These are phyloP conservation scores for Quercus rubra DNA, from an alignment of 306 rosid species.

Conservation along the genomic window DNA sequence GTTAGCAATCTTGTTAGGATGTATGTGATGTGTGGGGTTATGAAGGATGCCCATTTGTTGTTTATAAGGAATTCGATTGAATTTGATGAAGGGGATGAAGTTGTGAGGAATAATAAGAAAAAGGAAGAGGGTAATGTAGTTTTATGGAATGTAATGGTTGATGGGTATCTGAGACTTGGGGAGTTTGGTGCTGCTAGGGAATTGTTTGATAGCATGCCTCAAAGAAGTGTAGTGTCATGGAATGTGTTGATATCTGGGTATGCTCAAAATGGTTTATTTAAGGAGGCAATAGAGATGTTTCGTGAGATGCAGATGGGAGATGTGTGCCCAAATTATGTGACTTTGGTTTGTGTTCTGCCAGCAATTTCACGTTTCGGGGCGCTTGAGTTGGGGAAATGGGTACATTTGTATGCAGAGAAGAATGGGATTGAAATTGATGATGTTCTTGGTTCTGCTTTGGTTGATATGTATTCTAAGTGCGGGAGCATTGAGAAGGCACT, in stretches of 20 bases:
- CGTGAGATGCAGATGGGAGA: constrained; percentile 53
- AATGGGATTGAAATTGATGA: constrained; percentile 43
- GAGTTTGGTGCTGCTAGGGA: constrained; percentile 42
- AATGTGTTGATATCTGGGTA: constrained; percentile 70
- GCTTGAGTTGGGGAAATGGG: constrained; percentile 73
- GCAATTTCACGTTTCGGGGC: constrained; percentile 67
- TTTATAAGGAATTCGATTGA: constrained; percentile 41
- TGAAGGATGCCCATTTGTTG: constrained; percentile 52
- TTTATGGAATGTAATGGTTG: constrained; percentile 66
- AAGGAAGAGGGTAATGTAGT: constrained; percentile 59
- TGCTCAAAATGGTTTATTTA: constrained; percentile 59
- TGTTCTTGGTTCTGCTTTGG: constrained; percentile 74
- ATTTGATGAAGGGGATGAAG: constrained; percentile 8
- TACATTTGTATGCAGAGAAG: constrained; percentile 63
- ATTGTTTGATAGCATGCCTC: constrained; percentile 57
- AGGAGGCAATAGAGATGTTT: constrained; percentile 59
- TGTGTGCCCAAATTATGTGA: constrained; percentile 56
- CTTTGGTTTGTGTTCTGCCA: constrained; percentile 67
- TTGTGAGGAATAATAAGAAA: constrained; percentile 32
- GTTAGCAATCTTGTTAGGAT: constrained; percentile 61
- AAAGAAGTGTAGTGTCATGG: constrained; percentile 75
- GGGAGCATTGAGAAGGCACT: constrained; percentile 78
- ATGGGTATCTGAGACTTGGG: constrained; percentile 58
- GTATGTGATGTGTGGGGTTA: constrained; percentile 63
- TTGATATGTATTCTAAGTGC: constrained; percentile 74